phyloP scores from a whole-genome alignment of 345 rosid species.

The Clarkia xantiana region DNA sequence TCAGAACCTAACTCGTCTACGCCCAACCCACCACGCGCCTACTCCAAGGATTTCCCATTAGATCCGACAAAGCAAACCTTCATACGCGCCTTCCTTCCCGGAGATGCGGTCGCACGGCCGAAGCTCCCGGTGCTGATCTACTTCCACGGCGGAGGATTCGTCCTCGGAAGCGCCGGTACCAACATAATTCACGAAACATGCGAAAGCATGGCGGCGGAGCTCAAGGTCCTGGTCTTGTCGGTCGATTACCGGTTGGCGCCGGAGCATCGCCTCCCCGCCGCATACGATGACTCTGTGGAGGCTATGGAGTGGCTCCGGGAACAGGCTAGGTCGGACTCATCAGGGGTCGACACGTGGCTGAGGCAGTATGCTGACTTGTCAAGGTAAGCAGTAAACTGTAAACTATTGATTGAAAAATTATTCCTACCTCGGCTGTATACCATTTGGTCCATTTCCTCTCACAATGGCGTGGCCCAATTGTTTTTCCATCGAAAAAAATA shows the following conservation, averaged over 20 bases:
- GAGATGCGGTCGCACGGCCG: background rate
- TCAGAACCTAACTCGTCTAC: background rate
- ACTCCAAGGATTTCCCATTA: slow-evolving; percentile 7
- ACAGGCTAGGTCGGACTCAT: slow-evolving; percentile 25
- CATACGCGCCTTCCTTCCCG: slow-evolving; percentile 5
- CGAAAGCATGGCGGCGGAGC: background rate
- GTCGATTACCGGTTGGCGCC: slow-evolving; percentile 8
- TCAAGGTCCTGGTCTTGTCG: slow-evolving; percentile 4
- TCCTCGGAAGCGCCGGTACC: slow-evolving; percentile 1
- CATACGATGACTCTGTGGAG: slow-evolving; percentile 13
- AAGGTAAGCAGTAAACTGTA: background rate
- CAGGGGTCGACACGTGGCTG: slow-evolving; percentile 48
- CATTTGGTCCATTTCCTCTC: slow-evolving; percentile 1
- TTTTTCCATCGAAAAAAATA: too few relatives aligned
- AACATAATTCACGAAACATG: background rate
- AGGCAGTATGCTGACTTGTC: slow-evolving; percentile 39
- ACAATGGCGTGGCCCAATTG: background rate
- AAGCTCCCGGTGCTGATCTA: slow-evolving; percentile 9
- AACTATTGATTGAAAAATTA: background rate
- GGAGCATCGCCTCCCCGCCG: slow-evolving; percentile 9
- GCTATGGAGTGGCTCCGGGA: slow-evolving; percentile 53
- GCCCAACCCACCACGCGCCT: background rate
- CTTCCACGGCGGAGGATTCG: slow-evolving; percentile 9
- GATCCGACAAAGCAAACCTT: slow-evolving; percentile 1
- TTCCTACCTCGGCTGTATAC: background rate